Percentiles rank a stretch among this genome's conserved stretches.
phyloP scores from a whole-genome alignment of 2,329 filamentous ascomycete genomes.

The Emmonsiellopsis sp. region DNA sequence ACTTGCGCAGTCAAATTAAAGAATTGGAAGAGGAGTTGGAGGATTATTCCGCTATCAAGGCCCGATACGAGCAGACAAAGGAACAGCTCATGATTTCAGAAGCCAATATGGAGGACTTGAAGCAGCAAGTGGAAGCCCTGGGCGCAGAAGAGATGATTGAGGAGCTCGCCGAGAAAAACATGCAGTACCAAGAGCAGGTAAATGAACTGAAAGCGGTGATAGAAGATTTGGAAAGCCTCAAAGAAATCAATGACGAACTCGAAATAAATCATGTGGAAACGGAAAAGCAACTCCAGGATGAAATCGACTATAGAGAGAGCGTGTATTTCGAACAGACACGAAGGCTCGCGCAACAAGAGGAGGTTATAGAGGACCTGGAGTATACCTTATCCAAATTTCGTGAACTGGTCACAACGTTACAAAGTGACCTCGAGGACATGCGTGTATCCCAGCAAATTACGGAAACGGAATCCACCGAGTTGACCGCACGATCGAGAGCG shows the following conservation, averaged over 20 bases:
- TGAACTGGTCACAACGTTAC: slow-evolving; percentile 75
- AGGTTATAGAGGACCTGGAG: slow-evolving; percentile 75
- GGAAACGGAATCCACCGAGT: slow-evolving; percentile 83
- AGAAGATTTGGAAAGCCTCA: slow-evolving; percentile 78
- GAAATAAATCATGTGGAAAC: slow-evolving; percentile 88
- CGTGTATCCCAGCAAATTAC: slow-evolving; percentile 84
- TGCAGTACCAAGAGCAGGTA: slow-evolving; percentile 72
- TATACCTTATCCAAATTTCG: slow-evolving; percentile 84
- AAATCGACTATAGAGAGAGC: slow-evolving; percentile 79
- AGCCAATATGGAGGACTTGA: slow-evolving; percentile 70
- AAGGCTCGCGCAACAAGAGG: slow-evolving; percentile 65
- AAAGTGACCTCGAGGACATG: slow-evolving; percentile 84
- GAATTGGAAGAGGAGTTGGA: slow-evolving; percentile 64
- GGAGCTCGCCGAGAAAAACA: slow-evolving; percentile 78
- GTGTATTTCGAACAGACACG: slow-evolving; percentile 75
- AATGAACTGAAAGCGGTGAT: slow-evolving; percentile 74
- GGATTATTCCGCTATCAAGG: slow-evolving; percentile 57
- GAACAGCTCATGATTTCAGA: slow-evolving; percentile 67
- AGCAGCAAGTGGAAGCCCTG: slow-evolving; percentile 82
- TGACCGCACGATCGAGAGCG: slow-evolving; percentile 77
- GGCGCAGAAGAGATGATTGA: slow-evolving; percentile 92
- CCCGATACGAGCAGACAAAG: slow-evolving; percentile 60
- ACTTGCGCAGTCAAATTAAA: slow-evolving; percentile 66
- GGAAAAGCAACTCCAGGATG: slow-evolving; percentile 88
- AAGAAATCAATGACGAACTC: slow-evolving; percentile 89